Conservation (phyloP, 108 stramenopile species). For the Heterococcus sp. region DNA sequence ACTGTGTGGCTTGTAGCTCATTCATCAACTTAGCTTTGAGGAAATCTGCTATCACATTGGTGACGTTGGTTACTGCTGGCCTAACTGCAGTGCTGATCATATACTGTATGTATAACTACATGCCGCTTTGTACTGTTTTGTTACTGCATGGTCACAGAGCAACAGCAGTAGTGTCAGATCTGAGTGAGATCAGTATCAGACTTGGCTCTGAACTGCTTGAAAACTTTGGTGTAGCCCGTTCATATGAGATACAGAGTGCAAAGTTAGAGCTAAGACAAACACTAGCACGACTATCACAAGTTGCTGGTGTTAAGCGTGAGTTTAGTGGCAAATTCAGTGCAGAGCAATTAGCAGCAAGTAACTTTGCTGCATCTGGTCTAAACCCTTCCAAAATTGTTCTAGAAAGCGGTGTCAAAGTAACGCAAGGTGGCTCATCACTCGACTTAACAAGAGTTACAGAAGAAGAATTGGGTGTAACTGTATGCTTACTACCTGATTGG, state of each 20-base stretch:
- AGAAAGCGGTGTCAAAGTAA: neutral
- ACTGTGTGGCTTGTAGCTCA: too few relatives aligned
- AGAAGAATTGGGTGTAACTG: neutral
- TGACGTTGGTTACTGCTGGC: too few relatives aligned
- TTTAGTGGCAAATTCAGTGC: neutral
- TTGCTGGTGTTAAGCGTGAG: constrained; percentile 12
- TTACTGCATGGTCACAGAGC: too few relatives aligned
- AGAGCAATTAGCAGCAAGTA: neutral
- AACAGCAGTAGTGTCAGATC: neutral
- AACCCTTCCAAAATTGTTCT: neutral
- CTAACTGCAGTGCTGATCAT: too few relatives aligned
- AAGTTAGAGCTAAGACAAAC: constrained; percentile 27
- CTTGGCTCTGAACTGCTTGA: constrained; percentile 32
- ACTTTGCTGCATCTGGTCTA: neutral
- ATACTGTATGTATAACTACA: neutral
- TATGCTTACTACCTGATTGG: neutral
- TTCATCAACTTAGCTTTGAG: too few relatives aligned
- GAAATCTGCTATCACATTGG: too few relatives aligned
- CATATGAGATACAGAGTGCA: constrained; percentile 35
- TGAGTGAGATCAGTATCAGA: constrained; percentile 29
- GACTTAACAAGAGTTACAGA: neutral
- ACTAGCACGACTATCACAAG: neutral
- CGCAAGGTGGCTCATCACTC: neutral
- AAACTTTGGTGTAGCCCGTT: constrained; percentile 17
- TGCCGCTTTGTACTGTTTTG: neutral